phyloP scores from a whole-genome alignment of 31 red algal species.

The Endocladia muricata region DNA sequence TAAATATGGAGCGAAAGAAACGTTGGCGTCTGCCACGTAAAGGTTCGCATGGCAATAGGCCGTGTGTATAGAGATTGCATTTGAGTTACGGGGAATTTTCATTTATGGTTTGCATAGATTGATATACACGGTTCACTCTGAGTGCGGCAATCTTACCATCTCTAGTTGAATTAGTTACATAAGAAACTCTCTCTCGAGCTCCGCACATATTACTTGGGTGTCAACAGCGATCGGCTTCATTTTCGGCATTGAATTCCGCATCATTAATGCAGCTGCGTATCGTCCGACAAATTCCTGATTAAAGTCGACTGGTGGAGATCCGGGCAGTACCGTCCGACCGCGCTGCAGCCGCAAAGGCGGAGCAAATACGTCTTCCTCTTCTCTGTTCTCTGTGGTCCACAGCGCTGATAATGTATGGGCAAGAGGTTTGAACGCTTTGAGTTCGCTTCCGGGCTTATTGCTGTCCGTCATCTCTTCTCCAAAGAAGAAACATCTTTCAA shows the following conservation, averaged over 20 bases:
- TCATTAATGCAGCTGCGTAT: constrained; percentile 47
- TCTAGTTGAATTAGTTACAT: neutral
- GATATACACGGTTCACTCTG: too few relatives aligned
- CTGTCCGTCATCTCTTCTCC: constrained; percentile 14
- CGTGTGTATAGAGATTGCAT: too few relatives aligned
- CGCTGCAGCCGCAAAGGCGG: constrained; percentile 53
- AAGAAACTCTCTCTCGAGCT: constrained; percentile 64
- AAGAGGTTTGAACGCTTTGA: constrained; percentile 53
- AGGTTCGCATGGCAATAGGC: too few relatives aligned
- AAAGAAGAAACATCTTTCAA: constrained; percentile 78
- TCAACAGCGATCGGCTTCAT: constrained; percentile 53
- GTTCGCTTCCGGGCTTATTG: constrained; percentile 2
- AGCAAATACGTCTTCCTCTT: constrained; percentile 28
- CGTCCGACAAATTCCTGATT: constrained; percentile 46
- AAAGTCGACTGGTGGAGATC: neutral
- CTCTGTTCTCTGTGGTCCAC: constrained; percentile 25
- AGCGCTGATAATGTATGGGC: constrained; percentile 17
- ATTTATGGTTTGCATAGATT: too few relatives aligned
- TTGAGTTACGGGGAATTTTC: too few relatives aligned
- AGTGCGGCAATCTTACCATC: too few relatives aligned
- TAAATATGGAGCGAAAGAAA: neutral
- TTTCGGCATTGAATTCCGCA: constrained; percentile 57
- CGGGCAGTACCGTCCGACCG: constrained; percentile 46
- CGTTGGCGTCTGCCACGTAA: constrained; percentile 1
- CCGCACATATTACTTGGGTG: constrained; percentile 30